phyloP scores from a whole-genome alignment of 768 basidiomycete genomes.

The Tylopilus plumbeoviolaceoides region DNA sequence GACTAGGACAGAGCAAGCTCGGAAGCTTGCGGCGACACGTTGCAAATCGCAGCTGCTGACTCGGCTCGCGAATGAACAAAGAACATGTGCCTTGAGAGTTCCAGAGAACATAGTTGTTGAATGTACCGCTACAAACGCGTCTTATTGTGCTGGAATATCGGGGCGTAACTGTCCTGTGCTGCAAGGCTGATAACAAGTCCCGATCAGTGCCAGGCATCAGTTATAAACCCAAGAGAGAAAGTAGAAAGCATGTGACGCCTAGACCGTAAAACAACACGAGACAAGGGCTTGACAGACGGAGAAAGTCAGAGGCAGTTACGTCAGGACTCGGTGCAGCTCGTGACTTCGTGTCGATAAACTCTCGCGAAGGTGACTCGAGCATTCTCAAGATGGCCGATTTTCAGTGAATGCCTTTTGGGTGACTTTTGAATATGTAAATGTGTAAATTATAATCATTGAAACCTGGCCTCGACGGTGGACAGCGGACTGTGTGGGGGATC shows the following conservation, averaged over 20 bases:
- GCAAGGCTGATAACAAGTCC: neutral
- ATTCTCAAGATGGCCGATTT: neutral
- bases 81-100: neutral
- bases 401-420: neutral
- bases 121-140: neutral
- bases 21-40: slow-evolving; percentile 22
- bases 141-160: neutral
- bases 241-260: neutral
- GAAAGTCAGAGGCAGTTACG: neutral
- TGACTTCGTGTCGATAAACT: slow-evolving; percentile 1
- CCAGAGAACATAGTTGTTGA: neutral
- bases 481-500: neutral
- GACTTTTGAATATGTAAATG: neutral
- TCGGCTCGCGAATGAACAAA: slow-evolving; percentile 3
- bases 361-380: neutral
- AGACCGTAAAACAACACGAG: slow-evolving; percentile 11
- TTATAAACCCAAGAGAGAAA: neutral
- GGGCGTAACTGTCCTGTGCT: neutral
- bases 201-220: neutral
- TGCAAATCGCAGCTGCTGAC: slow-evolving; percentile 16
- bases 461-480: neutral
- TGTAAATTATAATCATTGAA: slow-evolving; percentile 1
- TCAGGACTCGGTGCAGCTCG: neutral
- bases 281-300: neutral
- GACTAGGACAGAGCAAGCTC: slow-evolving; percentile 24